Evolutionary conservation across 257 asterid genomes (phyloP).

Genomic region (Solanum etuberosum): DNA sequence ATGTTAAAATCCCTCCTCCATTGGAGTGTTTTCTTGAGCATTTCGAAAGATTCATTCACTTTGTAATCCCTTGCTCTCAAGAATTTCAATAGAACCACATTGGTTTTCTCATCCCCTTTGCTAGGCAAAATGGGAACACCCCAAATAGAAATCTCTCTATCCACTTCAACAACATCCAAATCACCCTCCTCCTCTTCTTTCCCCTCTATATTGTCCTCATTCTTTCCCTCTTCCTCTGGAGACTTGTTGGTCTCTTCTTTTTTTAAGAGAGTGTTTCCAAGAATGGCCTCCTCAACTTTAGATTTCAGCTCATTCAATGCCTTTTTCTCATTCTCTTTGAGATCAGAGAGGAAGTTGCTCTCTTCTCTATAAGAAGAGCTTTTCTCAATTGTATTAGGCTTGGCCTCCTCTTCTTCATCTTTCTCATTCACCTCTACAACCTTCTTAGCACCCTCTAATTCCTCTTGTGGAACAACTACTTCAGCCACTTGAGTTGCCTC

Average conservation of each 20-base stretch:
- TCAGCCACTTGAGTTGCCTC: constrained; percentile 33
- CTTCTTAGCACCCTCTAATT: background rate
- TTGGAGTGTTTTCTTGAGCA: constrained; percentile 60
- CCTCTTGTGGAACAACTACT: constrained; percentile 15
- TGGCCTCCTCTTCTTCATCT: constrained; percentile 25
- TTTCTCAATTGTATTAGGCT: constrained; percentile 35
- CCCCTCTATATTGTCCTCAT: background rate
- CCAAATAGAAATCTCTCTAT: constrained; percentile 49
- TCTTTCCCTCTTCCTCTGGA: background rate
- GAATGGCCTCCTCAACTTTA: constrained; percentile 58
- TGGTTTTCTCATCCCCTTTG: constrained; percentile 40
- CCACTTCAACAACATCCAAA: constrained; percentile 11
- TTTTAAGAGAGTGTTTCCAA: constrained; percentile 35
- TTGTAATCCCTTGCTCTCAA: constrained; percentile 72
- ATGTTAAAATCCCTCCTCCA: constrained; percentile 62
- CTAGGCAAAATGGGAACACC: constrained; percentile 60
- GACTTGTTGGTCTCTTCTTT: constrained; percentile 12
- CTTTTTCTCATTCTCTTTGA: constrained; percentile 56
- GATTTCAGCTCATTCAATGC: constrained; percentile 50
- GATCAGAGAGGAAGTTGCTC: constrained; percentile 56
- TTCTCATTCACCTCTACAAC: constrained; percentile 5
- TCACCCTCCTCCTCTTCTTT: background rate
- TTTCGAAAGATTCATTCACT: constrained; percentile 45
- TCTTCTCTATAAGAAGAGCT: constrained; percentile 76
- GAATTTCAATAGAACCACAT: constrained; percentile 61